Percentiles rank a stretch among this genome's conserved stretches.
These are phyloP conservation scores for Lyophyllum semitale DNA, from an alignment of 768 basidiomycete genomes.

Conservation along the genomic window DNA sequence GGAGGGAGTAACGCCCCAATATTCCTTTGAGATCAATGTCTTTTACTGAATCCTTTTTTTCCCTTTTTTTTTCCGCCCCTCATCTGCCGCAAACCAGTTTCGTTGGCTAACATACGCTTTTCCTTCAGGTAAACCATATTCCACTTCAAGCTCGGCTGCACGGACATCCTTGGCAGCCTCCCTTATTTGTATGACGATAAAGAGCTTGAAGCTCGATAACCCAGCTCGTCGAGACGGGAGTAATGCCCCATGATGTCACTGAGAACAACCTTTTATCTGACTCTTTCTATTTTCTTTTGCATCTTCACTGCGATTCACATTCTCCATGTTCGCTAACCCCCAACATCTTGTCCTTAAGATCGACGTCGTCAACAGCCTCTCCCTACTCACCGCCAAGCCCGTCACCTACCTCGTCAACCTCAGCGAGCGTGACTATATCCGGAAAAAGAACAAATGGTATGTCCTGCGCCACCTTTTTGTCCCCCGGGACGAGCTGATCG, in stretches of 20 bases:
- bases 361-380: slow-evolving; percentile 86
- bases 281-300: slow-evolving; percentile 6
- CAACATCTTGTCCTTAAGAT: slow-evolving; percentile 51
- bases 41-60: slow-evolving; percentile 37
- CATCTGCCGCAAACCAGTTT: background rate
- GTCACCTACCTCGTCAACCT: slow-evolving; percentile 98
- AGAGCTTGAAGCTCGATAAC: slow-evolving; percentile 80
- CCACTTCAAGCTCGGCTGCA: too few relatives aligned
- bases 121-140: background rate
- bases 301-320: background rate
- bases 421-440: slow-evolving; percentile 89
- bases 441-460: slow-evolving; percentile 99
- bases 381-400: slow-evolving; percentile 93
- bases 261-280: slow-evolving; percentile 54
- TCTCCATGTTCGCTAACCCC: slow-evolving; percentile 11
- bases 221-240: slow-evolving; percentile 89
- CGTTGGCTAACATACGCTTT: slow-evolving; percentile 8
- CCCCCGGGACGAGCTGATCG: background rate
- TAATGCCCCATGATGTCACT: slow-evolving; percentile 71
- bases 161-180: too few relatives aligned
- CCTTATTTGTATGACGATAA: slow-evolving; percentile 56
- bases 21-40: slow-evolving; percentile 64
- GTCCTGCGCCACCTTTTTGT: slow-evolving; percentile 1
- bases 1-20: slow-evolving; percentile 88
- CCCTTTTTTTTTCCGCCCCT: background rate